A percentile compares a stretch with the other conserved stretches of the same genome.
phyloP scores from a whole-genome alignment of 1,139 yeast species.

The Geotrichum carabidarum region DNA sequence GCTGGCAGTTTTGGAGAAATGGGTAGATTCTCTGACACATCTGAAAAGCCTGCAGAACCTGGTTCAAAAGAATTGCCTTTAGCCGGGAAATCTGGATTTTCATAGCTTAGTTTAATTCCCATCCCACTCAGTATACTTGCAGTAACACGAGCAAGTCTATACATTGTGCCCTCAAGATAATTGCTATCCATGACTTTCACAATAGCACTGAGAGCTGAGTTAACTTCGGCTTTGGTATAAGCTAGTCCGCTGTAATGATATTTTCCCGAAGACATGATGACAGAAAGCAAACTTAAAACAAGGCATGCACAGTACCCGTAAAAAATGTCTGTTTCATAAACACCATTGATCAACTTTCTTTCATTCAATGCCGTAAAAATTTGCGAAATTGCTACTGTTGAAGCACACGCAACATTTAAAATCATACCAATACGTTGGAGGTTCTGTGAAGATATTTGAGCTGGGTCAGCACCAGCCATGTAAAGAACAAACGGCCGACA shows the following conservation, averaged over 20 bases:
- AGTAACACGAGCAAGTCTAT: conserved; percentile 18
- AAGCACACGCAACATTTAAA: conserved; percentile 19
- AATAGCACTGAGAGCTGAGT: conserved; percentile 15
- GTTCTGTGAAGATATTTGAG: conserved; percentile 14
- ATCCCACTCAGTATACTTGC: conserved; percentile 18
- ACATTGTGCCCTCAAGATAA: conserved; percentile 19
- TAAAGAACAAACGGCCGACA: conserved; percentile 19
- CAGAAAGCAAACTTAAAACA: conserved; percentile 18
- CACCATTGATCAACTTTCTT: conserved; percentile 15
- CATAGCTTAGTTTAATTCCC: conserved; percentile 10
- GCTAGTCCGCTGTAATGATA: conserved; percentile 14
- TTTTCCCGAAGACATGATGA: conserved; percentile 17
- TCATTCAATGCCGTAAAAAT: conserved; percentile 14
- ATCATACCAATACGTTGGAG: conserved; percentile 10
- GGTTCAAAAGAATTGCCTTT: background rate
- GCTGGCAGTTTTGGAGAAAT: background rate
- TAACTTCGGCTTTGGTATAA: conserved; percentile 12
- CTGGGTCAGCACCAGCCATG: conserved; percentile 17
- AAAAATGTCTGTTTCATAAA: conserved; percentile 18
- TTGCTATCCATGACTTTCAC: conserved; percentile 17
- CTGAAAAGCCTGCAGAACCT: background rate
- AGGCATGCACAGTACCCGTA: conserved; percentile 20
- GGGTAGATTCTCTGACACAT: background rate
- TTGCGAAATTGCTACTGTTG: conserved; percentile 20
- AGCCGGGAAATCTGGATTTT: background rate